Percentiles rank a stretch among this genome's conserved stretches.
Evolutionary conservation across 164 flowering plant genomes (phyloP).

Genomic region (Piper betle): DNA sequence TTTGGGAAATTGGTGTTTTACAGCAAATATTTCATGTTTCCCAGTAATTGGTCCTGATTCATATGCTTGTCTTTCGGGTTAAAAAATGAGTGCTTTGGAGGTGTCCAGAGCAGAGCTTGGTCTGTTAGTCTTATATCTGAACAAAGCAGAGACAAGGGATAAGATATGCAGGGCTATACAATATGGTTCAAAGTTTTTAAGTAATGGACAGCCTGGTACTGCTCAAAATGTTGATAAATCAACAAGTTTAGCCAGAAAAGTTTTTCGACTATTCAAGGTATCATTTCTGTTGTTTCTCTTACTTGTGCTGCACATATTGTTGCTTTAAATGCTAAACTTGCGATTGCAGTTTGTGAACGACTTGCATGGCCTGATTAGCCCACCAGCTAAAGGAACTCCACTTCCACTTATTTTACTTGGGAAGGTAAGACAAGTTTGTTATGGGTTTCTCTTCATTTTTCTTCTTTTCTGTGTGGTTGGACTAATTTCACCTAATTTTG

Average conservation of each 20-base stretch:
- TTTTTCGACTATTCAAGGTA: conserved; percentile 97
- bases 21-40: not conserved
- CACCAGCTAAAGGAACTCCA: conserved; percentile 82
- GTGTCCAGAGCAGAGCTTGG: conserved; percentile 87
- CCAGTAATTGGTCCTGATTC: not conserved
- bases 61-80: not conserved
- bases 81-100: conserved; percentile 64
- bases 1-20: not conserved
- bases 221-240: conserved; percentile 95
- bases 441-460: too few species aligned
- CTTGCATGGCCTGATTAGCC: conserved; percentile 86
- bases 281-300: not conserved
- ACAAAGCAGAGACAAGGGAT: conserved; percentile 99
- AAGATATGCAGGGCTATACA: conserved; percentile 98
- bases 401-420: conserved; percentile 82
- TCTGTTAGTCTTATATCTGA: conserved; percentile 69
- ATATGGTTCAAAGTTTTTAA: conserved; percentile 91
- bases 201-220: conserved; percentile 89
- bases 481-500: not conserved
- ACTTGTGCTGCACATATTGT: not conserved
- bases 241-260: conserved; percentile 93
- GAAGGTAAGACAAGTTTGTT: conserved; percentile 36
- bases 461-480: not conserved
- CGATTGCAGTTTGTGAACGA: conserved; percentile 89
- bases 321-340: not conserved